Base-by-base conservation (phyloP, 1,139 yeast species). In the Blastobotrys persicus region DNA sequence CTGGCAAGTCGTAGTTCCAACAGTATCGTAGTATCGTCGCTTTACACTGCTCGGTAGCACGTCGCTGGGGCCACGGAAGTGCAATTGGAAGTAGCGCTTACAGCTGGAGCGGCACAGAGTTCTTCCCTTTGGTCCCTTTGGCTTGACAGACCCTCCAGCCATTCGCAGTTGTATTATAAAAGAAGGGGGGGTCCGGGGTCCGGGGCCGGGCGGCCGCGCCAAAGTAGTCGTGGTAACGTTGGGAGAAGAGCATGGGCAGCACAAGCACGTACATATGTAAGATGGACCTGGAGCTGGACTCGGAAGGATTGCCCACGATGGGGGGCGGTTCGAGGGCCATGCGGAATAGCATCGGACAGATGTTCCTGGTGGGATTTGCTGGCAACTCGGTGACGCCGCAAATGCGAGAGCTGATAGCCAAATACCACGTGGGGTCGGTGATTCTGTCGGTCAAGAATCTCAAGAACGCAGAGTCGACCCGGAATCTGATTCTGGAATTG, bases 321-420 rank as follows among this genome's bases (percentile, higher is more conserved):
- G 45, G 52, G 45, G 28, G 41, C 13, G 4, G n/a, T n/a, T 53
- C 61, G 37, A 52, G 56, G 46, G 9, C 9, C 28, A 54, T 63
- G 48, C 55, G 53, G 37, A 54, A 55, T 48, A 60, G 59, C 44
- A 60, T 77, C 13, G 85, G 85, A 20, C 83, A 80, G 62, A 74
- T 81, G 51, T 70, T 82, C 45, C 75, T 83, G 66, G 84, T 81
- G 4, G 88, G 88, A 33, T 80, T 81, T 58, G 77, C 77, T 54
- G 86, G 85, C 1, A 70, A 79, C 34, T 71, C 73, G 13, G 81
- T 81, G 11, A 78, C 82, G 0, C 72, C 77, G 2, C 83, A 80
- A 56, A 81, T 83, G 9, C 70, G 74, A 48, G 77, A 78, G 52
- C 70, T 82, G 51, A 80, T 81, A 12, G 75, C 74, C 17, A 73